Evolutionary conservation across 2,329 filamentous ascomycete genomes (phyloP).

Genomic region (Parafenestella ontariensis): DNA sequence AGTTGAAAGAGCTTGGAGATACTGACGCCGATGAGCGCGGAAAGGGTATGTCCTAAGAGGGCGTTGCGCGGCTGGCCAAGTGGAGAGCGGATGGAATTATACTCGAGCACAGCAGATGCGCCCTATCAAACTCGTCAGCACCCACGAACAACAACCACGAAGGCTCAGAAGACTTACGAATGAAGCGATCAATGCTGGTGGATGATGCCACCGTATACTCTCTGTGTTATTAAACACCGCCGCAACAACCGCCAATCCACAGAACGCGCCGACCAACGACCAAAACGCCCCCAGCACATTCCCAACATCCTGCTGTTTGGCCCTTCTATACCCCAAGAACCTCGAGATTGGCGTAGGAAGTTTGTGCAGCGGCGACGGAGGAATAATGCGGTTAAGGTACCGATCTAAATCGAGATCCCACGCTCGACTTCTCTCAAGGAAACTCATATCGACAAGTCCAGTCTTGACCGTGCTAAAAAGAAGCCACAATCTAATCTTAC

Average conservation of each 20-base stretch:
- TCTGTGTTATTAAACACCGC: constrained; percentile 52
- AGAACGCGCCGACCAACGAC: constrained; percentile 54
- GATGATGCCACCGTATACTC: constrained; percentile 47
- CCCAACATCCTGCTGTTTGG: constrained; percentile 49
- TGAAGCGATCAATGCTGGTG: constrained; percentile 54
- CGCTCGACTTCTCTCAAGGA: constrained; percentile 17
- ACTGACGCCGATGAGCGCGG: constrained; percentile 53
- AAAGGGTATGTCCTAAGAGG: constrained; percentile 55
- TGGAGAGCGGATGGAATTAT: constrained; percentile 56
- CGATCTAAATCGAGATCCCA: constrained; percentile 76
- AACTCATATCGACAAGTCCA: neutral
- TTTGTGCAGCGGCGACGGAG: constrained; percentile 67
- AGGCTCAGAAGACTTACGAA: constrained; percentile 39
- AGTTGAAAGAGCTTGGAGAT: constrained; percentile 56
- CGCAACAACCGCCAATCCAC: constrained; percentile 52
- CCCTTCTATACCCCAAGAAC: constrained; percentile 63
- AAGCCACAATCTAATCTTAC: neutral
- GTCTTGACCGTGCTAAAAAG: neutral
- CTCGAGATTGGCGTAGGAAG: constrained; percentile 72
- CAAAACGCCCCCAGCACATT: constrained; percentile 52
- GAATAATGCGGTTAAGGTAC: constrained; percentile 75
- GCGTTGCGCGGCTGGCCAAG: constrained; percentile 57
- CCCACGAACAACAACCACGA: neutral
- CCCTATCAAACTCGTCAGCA: constrained; percentile 40
- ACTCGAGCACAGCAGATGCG: constrained; percentile 57